Percentiles rank a stretch among this genome's conserved stretches.
phyloP scores from a whole-genome alignment of 1,284 basidiomycete genomes.

The Leccinum angustisporum region DNA sequence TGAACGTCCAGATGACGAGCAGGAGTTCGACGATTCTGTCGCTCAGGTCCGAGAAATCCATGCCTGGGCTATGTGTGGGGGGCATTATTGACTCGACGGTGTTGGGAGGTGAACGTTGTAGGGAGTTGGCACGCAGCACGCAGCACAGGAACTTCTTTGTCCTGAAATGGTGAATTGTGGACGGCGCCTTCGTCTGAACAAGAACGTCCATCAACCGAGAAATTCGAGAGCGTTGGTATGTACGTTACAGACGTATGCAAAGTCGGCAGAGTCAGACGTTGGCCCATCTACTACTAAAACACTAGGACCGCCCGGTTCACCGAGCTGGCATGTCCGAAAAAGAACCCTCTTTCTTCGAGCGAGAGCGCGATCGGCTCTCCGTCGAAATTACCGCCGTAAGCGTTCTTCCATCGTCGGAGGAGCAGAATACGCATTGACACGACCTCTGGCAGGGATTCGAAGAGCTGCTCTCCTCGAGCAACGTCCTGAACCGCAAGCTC shows the following conservation, averaged over 20 bases:
- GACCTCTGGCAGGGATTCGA: constrained; percentile 78
- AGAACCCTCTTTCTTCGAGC: constrained; percentile 69
- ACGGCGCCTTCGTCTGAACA: not conserved
- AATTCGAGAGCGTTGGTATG: not conserved
- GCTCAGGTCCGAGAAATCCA: constrained; percentile 22
- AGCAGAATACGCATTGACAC: not conserved
- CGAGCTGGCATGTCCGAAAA: constrained; percentile 38
- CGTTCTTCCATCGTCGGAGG: constrained; percentile 7
- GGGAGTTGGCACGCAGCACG: not conserved
- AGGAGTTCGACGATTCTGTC: constrained; percentile 18
- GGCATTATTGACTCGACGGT: constrained; percentile 13
- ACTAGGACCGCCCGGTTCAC: not conserved
- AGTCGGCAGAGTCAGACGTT: not conserved
- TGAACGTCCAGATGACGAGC: constrained; percentile 15
- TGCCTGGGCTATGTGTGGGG: constrained; percentile 19
- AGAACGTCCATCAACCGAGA: not conserved
- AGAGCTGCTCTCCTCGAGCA: constrained; percentile 81
- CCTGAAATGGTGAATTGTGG: not conserved
- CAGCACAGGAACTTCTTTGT: not conserved
- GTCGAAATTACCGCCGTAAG: constrained; percentile 71
- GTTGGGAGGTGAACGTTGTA: not conserved
- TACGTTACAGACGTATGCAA: not conserved
- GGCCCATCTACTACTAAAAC: not conserved
- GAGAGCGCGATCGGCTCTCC: constrained; percentile 71
- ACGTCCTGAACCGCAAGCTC: constrained; percentile 87